A percentile compares a stretch with the other conserved stretches of the same genome.
Conservation (phyloP, 2,329 filamentous ascomycete species). For the Paraphaeosphaeria minitans region DNA sequence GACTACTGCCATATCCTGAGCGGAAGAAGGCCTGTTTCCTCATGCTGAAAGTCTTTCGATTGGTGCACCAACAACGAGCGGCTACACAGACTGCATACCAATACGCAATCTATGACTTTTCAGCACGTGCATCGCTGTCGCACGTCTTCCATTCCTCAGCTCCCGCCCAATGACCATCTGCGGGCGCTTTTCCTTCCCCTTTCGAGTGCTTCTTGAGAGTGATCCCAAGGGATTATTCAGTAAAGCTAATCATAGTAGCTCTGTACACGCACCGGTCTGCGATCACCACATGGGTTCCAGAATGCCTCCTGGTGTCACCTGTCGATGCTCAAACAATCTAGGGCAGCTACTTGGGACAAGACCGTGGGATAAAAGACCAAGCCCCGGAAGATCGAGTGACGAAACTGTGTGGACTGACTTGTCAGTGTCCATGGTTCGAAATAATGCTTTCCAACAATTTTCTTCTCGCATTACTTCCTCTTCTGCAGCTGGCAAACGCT, state of each 20-base stretch:
- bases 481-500: slow-evolving; percentile 6
- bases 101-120: not conserved
- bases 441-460: not conserved
- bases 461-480: slow-evolving; percentile 8
- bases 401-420: not conserved
- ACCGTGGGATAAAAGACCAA: not conserved
- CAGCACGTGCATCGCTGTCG: not conserved
- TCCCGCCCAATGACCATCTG: not conserved
- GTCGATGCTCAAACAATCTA: not conserved
- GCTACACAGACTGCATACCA: not conserved
- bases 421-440: not conserved
- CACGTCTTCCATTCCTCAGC: not conserved
- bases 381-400: not conserved
- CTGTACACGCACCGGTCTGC: not conserved
- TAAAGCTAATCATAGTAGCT: not conserved
- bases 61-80: not conserved
- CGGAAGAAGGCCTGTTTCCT: too few species aligned
- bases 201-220: not conserved
- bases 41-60: not conserved
- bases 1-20: too few species aligned
- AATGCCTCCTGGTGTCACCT: not conserved
- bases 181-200: not conserved
- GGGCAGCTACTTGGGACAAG: not conserved
- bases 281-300: not conserved
- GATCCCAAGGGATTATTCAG: not conserved